Base-by-base conservation (phyloP, 2,329 filamentous ascomycete genomes). In the Colletotrichum sp. region DNA sequence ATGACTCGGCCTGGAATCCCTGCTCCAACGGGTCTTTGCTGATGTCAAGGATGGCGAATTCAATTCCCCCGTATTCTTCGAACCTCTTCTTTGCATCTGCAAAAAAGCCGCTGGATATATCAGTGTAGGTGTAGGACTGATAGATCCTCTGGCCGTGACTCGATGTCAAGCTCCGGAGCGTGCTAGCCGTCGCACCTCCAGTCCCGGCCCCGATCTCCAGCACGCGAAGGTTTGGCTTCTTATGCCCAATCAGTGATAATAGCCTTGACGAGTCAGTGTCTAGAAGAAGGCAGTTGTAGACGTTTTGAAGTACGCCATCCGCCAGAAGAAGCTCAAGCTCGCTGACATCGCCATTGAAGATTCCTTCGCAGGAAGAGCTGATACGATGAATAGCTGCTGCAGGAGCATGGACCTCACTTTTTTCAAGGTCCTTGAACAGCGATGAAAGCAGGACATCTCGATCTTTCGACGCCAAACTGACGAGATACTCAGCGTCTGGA, bases 51-150 rank as follows among this genome's bases (percentile, higher is more conserved):
- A 26, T 75, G 71, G 71, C 55, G 24, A 77, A 81, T 2, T 78
- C 65, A 26, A 82, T 74, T 18, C 77, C 74, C 2, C 30, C 16
- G 4, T 81, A 80, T 1, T 73, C 67, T 4, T 77, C 75, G 67
- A 84, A 85, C 18, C 76, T 78, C 34, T 81, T 79, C 68, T 81
- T 78, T 0, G 81, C 82, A 4, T 74, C 68, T 7, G 60, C 59
- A 16, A 83, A 77, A 68, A 83, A 82, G 13, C 80, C 79, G 3
- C 80, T 59, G 7, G 80, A 81, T 64, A 83, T 77, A 55, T 83
- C 82, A 1, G 83, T 84, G 63, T 79, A 83, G 3, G 77, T 80
- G 71, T 84, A 85, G 2, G 72, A 52, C 9, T 63, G 34, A 36
- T 73, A 73, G 21, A 57, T 43, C 6, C 39, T 59, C 12, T 74